Conservation (phyloP, 2,329 filamentous ascomycete genomes). For the Aspergillus fischeri region DNA sequence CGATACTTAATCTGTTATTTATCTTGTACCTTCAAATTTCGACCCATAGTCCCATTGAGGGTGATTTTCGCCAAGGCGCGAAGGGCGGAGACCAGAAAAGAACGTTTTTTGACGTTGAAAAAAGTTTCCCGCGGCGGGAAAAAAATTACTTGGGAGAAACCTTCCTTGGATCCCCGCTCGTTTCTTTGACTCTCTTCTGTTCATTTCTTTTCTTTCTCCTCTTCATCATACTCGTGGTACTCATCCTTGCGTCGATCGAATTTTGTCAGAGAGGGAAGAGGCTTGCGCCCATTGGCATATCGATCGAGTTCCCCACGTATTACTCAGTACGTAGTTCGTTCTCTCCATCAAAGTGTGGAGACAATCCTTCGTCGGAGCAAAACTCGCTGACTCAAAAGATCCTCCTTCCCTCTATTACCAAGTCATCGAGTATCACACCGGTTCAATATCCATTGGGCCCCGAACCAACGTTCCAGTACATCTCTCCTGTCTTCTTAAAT, state of each 20-base stretch:
- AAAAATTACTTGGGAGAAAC: background rate
- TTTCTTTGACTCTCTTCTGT: background rate
- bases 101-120: background rate
- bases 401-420: background rate
- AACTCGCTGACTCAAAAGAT: constrained; percentile 9
- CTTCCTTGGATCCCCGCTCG: background rate
- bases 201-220: too few species aligned
- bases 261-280: background rate
- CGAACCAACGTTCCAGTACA: constrained; percentile 23
- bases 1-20: background rate
- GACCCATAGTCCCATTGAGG: background rate
- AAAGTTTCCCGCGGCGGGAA: background rate
- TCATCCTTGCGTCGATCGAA: background rate
- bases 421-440: background rate
- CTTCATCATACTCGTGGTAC: too few species aligned
- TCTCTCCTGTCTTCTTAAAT: constrained; percentile 20
- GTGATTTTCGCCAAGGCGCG: background rate
- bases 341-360: background rate
- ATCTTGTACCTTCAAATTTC: background rate
- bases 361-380: background rate
- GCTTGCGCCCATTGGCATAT: too few species aligned
- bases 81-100: background rate
- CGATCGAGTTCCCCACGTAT: too few species aligned
- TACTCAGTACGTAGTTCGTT: too few species aligned
- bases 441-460: constrained; percentile 6